phyloP scores from a whole-genome alignment of 352 stramenopile genomes.

The Phytophthora citrophthora region DNA sequence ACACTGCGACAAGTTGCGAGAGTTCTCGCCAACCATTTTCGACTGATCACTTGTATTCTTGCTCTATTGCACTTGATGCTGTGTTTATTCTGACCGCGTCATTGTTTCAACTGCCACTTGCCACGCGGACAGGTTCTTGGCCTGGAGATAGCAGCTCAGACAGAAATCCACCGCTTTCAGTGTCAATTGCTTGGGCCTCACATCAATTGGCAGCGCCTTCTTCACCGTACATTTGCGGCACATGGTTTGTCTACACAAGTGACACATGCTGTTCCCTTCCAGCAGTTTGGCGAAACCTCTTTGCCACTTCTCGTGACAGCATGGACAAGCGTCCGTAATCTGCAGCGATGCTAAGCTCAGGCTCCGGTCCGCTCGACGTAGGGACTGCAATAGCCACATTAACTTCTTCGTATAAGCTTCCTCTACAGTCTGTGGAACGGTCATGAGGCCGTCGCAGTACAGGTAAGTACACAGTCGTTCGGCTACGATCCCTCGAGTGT shows the following conservation, averaged over 20 bases:
- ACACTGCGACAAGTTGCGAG: slow-evolving; percentile 4
- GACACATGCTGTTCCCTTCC: slow-evolving; percentile 31
- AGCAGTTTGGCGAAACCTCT: slow-evolving; percentile 32
- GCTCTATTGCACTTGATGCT: background rate
- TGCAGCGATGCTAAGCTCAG: slow-evolving; percentile 5
- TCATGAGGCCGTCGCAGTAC: slow-evolving; percentile 46
- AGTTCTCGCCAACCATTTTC: too few species aligned
- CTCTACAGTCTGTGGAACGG: slow-evolving; percentile 41
- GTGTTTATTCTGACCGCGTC: background rate
- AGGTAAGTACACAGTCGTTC: slow-evolving; percentile 33
- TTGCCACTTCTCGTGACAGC: slow-evolving; percentile 33
- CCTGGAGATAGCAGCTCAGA: slow-evolving; percentile 52
- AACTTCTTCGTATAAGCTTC: slow-evolving; percentile 66
- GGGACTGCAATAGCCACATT: slow-evolving; percentile 30
- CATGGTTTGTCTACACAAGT: slow-evolving; percentile 34
- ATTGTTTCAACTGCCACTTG: slow-evolving; percentile 45
- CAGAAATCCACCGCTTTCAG: slow-evolving; percentile 54
- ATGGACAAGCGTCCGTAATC: slow-evolving; percentile 28
- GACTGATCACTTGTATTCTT: too few species aligned
- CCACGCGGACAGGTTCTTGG: slow-evolving; percentile 45
- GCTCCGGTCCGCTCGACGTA: slow-evolving; percentile 7
- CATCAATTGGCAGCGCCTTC: slow-evolving; percentile 38
- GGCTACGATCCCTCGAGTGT: slow-evolving; percentile 28
- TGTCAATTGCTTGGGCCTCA: slow-evolving; percentile 15
- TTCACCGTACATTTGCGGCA: slow-evolving; percentile 56